Conservation (phyloP, 345 rosid genomes). For the Eucalyptus polyanthemos region DNA sequence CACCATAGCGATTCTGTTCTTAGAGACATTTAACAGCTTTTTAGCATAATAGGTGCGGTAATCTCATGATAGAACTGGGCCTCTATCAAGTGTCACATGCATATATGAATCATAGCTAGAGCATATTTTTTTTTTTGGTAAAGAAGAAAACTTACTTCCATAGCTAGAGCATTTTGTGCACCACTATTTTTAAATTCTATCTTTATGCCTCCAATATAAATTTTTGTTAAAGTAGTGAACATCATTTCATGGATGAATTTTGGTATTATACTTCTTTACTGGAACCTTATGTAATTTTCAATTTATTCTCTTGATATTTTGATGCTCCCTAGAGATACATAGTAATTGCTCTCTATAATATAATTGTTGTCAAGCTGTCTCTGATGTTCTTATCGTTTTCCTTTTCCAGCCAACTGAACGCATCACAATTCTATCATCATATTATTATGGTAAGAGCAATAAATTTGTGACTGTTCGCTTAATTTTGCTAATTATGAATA, state of each 20-base stretch:
- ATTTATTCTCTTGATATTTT: background rate
- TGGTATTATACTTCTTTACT: background rate
- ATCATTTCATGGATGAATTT: background rate
- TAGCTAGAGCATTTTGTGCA: background rate
- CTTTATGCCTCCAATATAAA: background rate
- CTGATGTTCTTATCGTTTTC: background rate
- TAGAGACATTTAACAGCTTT: background rate
- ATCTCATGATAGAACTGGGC: background rate
- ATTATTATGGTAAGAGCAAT: slow-evolving; percentile 49
- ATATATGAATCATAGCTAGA: background rate
- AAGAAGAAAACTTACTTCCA: background rate
- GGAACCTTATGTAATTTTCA: background rate
- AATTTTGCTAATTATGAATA: background rate
- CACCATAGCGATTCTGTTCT: background rate
- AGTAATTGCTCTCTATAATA: background rate
- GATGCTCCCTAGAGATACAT: background rate
- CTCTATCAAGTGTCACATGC: background rate
- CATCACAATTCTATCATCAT: slow-evolving; percentile 77
- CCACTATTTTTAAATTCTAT: background rate
- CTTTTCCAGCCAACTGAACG: slow-evolving; percentile 59
- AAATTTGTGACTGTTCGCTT: background rate
- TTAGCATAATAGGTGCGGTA: background rate
- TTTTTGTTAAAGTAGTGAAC: background rate
- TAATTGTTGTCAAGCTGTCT: background rate
- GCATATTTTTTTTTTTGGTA: background rate